Evolutionary conservation across 345 rosid genomes (phyloP), one percentile per base, ranked within the genome.

Genomic region (Lumnitzera racemosa): DNA sequence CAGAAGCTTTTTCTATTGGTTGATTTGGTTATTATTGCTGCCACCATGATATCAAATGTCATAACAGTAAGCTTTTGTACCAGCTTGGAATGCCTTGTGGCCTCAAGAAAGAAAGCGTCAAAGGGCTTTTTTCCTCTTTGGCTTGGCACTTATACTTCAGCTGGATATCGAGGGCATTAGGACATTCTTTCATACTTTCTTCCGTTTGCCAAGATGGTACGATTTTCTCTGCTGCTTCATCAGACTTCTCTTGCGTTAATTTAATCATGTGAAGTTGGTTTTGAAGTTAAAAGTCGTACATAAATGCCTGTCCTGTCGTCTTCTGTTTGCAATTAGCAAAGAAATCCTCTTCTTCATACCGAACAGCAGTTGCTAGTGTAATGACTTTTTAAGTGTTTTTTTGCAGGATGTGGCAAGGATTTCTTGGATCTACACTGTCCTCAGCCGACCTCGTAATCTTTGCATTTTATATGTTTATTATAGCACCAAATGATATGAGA

Each of bases 11-110:
- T 41, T n/a, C 49, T 7, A 58, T 9, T 16, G 15, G 13, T 1
- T 17, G 15, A 58, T 16, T 3, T 7, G 12, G 24, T 11, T 24
- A 49, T 14, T 12, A 43, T 15, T 5, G 36, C 36, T 49, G 69
- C 53, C n/a, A 62, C 58, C 72, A 47, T 55, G 55, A 57, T 49
- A 24, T 54, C 25, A 8, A 27, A 50, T 3, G 27, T 12, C 31
- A 41, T 56, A 52, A 8, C 41, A 16, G 12, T 71, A 43, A 24
- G 24, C 59, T 47, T 23, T 66, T 31, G 43, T 43, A 51, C 71
- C 87, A 88, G 99, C 97, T 63, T 94, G 97, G 97, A 84, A 87
- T 74, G 77, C 90, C 56, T 83, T 94, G 24, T 94, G 97, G 99
- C 91, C 99, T 61, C 83, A 57, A 68, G 99, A 94, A 74, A 81